Conservation (phyloP, 2,329 filamentous ascomycete genomes). For the Exophiala sideris region DNA sequence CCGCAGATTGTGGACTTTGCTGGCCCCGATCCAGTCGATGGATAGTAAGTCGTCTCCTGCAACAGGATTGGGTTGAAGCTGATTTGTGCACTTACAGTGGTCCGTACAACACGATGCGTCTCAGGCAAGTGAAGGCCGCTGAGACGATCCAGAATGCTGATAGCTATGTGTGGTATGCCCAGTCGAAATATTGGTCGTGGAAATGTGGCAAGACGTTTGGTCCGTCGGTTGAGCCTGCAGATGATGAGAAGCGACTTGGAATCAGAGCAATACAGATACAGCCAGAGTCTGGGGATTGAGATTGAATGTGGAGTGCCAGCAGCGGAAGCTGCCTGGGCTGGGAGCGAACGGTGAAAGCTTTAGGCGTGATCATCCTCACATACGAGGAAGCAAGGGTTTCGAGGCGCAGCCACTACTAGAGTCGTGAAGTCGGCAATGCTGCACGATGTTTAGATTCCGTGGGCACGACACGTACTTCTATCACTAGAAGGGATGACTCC, state of each 20-base stretch:
- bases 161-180: slow-evolving; percentile 4
- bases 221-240: neutral
- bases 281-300: neutral
- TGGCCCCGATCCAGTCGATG: neutral
- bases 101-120: neutral
- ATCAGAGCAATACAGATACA: neutral
- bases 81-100: neutral
- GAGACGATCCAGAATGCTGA: slow-evolving; percentile 5
- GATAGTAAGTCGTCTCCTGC: neutral
- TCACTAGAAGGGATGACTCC: too few relatives aligned
- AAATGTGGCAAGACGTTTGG: neutral
- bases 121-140: neutral
- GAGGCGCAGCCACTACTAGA: too few relatives aligned
- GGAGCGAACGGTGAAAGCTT: too few relatives aligned
- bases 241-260: neutral
- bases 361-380: too few relatives aligned
- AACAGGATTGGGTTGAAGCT: neutral
- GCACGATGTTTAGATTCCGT: too few relatives aligned
- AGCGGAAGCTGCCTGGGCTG: too few relatives aligned
- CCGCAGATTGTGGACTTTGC: slow-evolving; percentile 3
- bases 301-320: neutral
- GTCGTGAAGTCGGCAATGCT: too few relatives aligned
- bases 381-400: too few relatives aligned
- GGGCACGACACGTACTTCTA: too few relatives aligned
- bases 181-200: slow-evolving; percentile 9